phyloP scores from a whole-genome alignment of 345 rosid genomes.

The Gossypium anomalum region DNA sequence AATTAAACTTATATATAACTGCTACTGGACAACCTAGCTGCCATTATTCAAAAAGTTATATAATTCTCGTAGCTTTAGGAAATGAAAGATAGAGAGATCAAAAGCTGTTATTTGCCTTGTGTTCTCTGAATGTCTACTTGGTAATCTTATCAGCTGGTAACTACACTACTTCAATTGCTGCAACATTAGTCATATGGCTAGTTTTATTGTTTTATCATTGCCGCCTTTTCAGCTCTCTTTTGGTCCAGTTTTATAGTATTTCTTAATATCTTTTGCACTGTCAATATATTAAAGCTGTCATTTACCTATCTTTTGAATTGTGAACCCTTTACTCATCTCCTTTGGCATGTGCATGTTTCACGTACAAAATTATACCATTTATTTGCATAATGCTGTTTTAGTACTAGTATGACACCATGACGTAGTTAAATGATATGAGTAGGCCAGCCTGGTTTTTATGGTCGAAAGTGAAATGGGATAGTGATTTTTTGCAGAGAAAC shows the following conservation, averaged over 20 bases:
- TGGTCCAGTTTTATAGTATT: not conserved
- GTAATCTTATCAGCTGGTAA: not conserved
- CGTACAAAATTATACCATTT: not conserved
- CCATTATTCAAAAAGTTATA: constrained; percentile 14
- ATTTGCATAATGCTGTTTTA: not conserved
- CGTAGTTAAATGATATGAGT: no score
- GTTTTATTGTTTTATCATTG: not conserved
- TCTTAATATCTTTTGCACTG: not conserved
- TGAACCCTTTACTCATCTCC: not conserved
- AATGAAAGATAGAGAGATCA: not conserved
- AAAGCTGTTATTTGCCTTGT: constrained; percentile 32
- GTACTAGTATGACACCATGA: not conserved
- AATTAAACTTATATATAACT: not conserved
- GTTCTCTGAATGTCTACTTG: constrained; percentile 32
- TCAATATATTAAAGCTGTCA: not conserved
- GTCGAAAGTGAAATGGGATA: not conserved
- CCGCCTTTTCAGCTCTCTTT: not conserved
- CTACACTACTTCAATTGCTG: constrained; percentile 6
- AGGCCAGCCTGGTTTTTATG: not conserved
- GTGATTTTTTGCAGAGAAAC: not conserved
- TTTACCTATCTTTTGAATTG: not conserved
- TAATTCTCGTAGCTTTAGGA: not conserved
- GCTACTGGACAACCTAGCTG: not conserved
- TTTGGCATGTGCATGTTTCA: constrained; percentile 1
- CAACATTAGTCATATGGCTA: constrained; percentile 21